phyloP scores from a whole-genome alignment of 176 grass and related monocot genomes.

The Juncus inflexus region DNA sequence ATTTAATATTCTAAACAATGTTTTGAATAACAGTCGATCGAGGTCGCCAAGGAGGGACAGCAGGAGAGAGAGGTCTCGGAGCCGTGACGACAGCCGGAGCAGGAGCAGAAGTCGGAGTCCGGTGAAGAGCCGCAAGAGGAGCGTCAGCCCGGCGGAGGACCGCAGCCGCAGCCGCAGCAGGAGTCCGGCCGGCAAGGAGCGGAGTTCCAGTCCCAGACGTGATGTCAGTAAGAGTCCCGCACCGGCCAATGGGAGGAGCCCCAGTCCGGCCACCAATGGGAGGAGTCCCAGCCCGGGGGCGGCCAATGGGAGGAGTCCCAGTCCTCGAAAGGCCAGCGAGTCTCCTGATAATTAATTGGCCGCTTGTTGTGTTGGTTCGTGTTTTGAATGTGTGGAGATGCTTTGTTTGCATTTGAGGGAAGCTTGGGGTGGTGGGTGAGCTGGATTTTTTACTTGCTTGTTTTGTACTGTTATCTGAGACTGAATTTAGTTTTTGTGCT shows the following conservation, averaged over 20 bases:
- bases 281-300: conserved; percentile 48
- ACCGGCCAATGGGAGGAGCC: conserved; percentile 25
- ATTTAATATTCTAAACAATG: not conserved
- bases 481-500: too few relatives aligned
- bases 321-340: conserved; percentile 39
- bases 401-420: too few relatives aligned
- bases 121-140: conserved; percentile 42
- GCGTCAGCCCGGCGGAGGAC: conserved; percentile 47
- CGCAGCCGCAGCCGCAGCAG: conserved; percentile 45
- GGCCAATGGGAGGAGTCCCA: conserved; percentile 29
- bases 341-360: conserved; percentile 29
- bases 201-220: conserved; percentile 41
- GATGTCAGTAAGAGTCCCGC: conserved; percentile 12
- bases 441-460: too few relatives aligned
- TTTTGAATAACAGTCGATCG: conserved; percentile 22
- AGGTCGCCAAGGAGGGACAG: conserved; percentile 54
- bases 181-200: conserved; percentile 43
- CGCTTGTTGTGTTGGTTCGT: not conserved
- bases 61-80: conserved; percentile 58
- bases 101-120: conserved; percentile 54
- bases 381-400: not conserved
- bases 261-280: conserved; percentile 63
- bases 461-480: too few relatives aligned
- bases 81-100: conserved; percentile 77
- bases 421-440: too few relatives aligned